A percentile compares a stretch with the other conserved stretches of the same genome.
phyloP scores from a whole-genome alignment of 2,329 filamentous ascomycete genomes.

The Coniochaeta prunicola region DNA sequence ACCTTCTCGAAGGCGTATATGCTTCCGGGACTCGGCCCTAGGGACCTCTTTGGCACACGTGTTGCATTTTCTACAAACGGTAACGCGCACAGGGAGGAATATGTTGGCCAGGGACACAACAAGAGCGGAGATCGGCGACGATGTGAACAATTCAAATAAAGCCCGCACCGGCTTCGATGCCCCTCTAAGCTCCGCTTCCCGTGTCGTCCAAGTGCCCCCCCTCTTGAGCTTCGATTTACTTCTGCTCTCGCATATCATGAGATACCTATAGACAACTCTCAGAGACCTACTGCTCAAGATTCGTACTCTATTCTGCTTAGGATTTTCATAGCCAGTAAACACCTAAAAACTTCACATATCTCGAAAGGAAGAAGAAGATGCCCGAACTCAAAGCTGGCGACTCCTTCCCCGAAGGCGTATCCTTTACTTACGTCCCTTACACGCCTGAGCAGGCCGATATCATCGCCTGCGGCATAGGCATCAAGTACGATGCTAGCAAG shows the following conservation, averaged over 20 bases:
- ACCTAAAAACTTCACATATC: not conserved
- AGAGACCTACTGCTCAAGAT: too few relatives aligned
- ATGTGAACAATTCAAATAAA: not conserved
- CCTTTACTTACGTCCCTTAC: constrained; percentile 80
- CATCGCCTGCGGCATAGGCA: constrained; percentile 70
- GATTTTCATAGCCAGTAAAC: too few relatives aligned
- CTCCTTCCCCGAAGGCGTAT: constrained; percentile 71
- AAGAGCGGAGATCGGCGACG: not conserved
- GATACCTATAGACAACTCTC: too few relatives aligned
- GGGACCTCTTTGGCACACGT: not conserved
- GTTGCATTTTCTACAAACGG: not conserved
- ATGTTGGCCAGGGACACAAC: not conserved
- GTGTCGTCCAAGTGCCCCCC: not conserved
- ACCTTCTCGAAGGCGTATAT: not conserved
- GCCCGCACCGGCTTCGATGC: not conserved
- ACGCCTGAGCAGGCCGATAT: constrained; percentile 60
- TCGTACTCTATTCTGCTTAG: too few relatives aligned
- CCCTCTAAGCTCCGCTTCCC: not conserved
- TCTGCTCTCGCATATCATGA: too few relatives aligned
- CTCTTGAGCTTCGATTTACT: constrained; percentile 1
- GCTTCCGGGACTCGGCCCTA: not conserved
- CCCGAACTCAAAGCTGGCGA: constrained; percentile 67
- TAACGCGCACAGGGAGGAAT: too few relatives aligned
- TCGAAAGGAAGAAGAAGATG: too few relatives aligned
- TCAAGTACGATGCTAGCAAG: constrained; percentile 73